Conservation (phyloP, 345 rosid genomes). For the Gossypium thurberi region DNA sequence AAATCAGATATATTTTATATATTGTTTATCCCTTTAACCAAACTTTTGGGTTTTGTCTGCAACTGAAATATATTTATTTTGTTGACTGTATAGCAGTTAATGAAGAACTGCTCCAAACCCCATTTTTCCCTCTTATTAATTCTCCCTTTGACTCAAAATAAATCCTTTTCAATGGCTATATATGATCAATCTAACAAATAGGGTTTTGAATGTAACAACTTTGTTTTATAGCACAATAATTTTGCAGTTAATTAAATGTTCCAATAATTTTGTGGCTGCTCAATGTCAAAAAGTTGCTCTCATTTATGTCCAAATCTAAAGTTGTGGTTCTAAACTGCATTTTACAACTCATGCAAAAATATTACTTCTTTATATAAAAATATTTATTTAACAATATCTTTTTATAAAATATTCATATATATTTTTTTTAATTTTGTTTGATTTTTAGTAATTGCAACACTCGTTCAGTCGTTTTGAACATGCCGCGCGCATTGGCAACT, state of each 20-base stretch:
- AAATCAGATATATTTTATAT: too few species aligned
- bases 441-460: too few species aligned
- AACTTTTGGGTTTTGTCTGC: not conserved
- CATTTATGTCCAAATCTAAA: not conserved
- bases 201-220: slow-evolving; percentile 5
- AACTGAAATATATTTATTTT: not conserved
- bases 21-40: too few species aligned
- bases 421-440: too few species aligned
- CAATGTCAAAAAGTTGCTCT: not conserved
- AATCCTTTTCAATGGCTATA: not conserved
- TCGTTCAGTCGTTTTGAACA: too few species aligned
- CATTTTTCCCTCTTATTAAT: too few species aligned
- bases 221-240: not conserved
- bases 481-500: too few species aligned
- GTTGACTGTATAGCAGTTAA: not conserved
- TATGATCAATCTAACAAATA: not conserved
- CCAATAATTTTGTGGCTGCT: not conserved
- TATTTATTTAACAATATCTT: not conserved
- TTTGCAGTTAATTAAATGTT: not conserved
- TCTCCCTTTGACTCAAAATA: not conserved
- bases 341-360: not conserved
- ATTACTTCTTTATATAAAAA: not conserved
- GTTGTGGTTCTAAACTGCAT: not conserved
- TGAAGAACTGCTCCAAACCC: not conserved
- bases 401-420: not conserved